These are phyloP conservation scores for Mortierella sp. DNA, from an alignment of 371 early-diverging fungal species.

Conservation along the genomic window DNA sequence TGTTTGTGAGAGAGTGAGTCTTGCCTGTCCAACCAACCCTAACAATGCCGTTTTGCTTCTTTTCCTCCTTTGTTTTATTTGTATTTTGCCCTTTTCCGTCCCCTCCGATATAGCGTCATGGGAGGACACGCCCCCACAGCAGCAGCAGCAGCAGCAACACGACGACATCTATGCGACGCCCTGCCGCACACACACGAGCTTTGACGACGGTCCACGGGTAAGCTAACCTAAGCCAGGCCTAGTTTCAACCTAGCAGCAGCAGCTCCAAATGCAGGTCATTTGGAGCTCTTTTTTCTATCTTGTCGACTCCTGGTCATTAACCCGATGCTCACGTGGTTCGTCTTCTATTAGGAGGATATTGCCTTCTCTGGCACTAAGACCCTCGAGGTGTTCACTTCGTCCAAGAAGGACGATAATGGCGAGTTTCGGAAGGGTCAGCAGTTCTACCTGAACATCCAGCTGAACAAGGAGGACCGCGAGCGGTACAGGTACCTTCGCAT, in stretches of 20 bases:
- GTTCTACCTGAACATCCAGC: constrained; percentile 40
- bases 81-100: neutral
- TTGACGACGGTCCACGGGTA: constrained; percentile 51
- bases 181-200: constrained; percentile 41
- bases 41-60: constrained; percentile 13
- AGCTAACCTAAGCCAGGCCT: constrained; percentile 10
- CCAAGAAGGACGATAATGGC: constrained; percentile 44
- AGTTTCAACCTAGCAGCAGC: neutral
- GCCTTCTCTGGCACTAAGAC: constrained; percentile 25
- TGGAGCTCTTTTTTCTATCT: neutral
- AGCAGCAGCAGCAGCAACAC: constrained; percentile 16
- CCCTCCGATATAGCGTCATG: constrained; percentile 30
- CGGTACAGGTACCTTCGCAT: constrained; percentile 33
- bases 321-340: neutral
- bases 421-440: constrained; percentile 49
- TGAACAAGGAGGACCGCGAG: constrained; percentile 30
- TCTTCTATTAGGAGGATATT: constrained; percentile 18
- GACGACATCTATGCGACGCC: constrained; percentile 41
- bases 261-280: neutral
- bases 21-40: neutral
- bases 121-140: constrained; percentile 23
- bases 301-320: neutral
- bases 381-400: constrained; percentile 44
- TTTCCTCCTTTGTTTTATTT: neutral
- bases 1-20: neutral